phyloP scores from a whole-genome alignment of 176 grass and related monocot species.

The Poa annua region DNA sequence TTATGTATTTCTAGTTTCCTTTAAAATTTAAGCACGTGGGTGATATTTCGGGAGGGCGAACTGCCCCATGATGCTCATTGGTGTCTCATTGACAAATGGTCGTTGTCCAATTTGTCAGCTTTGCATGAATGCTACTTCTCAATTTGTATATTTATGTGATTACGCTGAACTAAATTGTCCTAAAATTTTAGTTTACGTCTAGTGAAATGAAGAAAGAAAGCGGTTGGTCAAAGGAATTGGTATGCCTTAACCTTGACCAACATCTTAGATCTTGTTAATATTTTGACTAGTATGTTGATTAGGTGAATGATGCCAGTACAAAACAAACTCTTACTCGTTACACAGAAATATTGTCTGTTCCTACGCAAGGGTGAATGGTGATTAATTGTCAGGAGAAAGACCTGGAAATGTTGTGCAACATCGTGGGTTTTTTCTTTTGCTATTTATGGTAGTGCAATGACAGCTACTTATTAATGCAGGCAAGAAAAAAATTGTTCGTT shows the following conservation, averaged over 20 bases:
- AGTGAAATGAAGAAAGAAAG: constrained; percentile 10
- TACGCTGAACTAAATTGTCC: neutral
- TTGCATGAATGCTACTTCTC: neutral
- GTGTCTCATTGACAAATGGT: neutral
- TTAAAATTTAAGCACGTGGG: neutral
- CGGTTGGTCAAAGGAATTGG: neutral
- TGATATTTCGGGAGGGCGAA: neutral
- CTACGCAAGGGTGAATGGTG: constrained; percentile 13
- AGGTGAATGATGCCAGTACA: neutral
- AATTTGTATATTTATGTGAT: neutral
- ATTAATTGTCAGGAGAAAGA: neutral
- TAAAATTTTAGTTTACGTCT: neutral
- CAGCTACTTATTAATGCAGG: constrained; percentile 53
- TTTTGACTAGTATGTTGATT: constrained; percentile 21
- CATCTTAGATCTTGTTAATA: constrained; percentile 5
- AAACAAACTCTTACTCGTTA: constrained; percentile 2
- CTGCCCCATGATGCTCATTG: neutral
- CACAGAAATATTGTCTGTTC: neutral
- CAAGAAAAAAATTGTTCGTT: constrained; percentile 44
- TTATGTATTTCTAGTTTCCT: neutral
- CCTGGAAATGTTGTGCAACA: constrained; percentile 2
- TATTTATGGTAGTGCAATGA: constrained; percentile 36
- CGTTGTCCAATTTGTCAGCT: neutral
- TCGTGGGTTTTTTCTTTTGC: constrained; percentile 6
- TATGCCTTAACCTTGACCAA: constrained; percentile 14